Base-by-base conservation (phyloP, 2,329 filamentous ascomycete species). In the Claviceps lovelessii region DNA sequence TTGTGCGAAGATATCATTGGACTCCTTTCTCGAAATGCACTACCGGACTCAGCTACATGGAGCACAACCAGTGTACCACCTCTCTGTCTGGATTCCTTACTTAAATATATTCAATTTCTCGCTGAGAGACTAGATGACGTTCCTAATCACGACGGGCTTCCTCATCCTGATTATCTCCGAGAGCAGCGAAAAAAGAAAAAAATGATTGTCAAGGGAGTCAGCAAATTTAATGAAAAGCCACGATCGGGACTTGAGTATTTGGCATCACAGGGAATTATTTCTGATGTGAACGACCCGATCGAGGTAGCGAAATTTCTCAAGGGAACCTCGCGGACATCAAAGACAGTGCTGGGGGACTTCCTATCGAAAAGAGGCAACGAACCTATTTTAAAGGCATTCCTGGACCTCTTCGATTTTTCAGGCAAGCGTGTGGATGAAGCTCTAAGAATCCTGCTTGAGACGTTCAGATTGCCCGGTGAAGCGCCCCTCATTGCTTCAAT, bases 21-120 rank as follows among this genome's bases (percentile, higher is more conserved):
- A 0, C 77, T 98, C 39, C 74, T 98, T 17, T 91, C 93, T 23
- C 81, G 93, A 56, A 98, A 96, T 67, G 93, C 93, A 2, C 86
- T 98, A 60, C 94, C 93, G 0, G 93, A 98, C 67, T 95, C 93
- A 9, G 93, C 91, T 6, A 96, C 90, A 6, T 98, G 93, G 93
- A 98, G 94, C 68, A 98, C 93, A 11, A 96, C 91, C 5, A 98
- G 95, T 65, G 94, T 98, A 1, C 93, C 93, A 17, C 93, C 93
- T 0, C 74, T 98, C 3, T 98, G 93, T 63, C 76, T 98, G 28
- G 93, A 98, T 70, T 90, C 93, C 10, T 75, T 98, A 11, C 76
- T 98, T 29, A 85, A 89, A 17, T 97, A 90, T 63, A 81, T 98
- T 39, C 90, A 96, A 64, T 95, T 89, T 60, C 85, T 98, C 60